Base-by-base conservation (phyloP, 164 flowering plant genomes). In the Kalanchoe fedtschenkoi region DNA sequence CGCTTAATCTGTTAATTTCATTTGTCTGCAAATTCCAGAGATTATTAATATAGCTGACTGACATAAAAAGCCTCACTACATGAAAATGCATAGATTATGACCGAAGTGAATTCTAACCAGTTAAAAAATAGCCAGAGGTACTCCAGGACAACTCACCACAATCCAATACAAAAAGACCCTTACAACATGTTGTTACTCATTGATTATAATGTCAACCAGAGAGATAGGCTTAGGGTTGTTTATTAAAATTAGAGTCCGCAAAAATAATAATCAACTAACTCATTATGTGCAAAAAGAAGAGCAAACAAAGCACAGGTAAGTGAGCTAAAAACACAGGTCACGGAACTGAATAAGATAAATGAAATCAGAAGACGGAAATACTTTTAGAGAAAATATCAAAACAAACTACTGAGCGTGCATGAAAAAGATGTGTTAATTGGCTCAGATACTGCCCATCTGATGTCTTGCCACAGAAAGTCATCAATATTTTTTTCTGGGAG, bases 1-100 rank as follows among this genome's bases (percentile, higher is more conserved):
- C 95, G 82, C 82, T 90, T 68, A 93, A 72, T 73, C 97, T 81
- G 35, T 74, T 32, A 32, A 90, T 88, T 74, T 93, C 99, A 61
- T 83, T 88, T 17, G 99, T 90, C 99, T 93, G 83, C 75, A 78
- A 53, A 26, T 61, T 24, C 1, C 17, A 46, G 56, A 21, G 41
- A 43, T 58, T 43, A 19, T n/a, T 58, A 44, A 16, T 15, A 9
- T 1, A 6, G 29, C 10, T 22, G 15, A 33, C 16, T 43, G 29
- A 24, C 17, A 34, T 60, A 60, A 6, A 24, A 19, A 60, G 62
- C 34, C 30, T 33, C 4, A 28, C 32, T 33, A 9, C 62, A 13
- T 30, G 19, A 14, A n/a, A 47, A 47, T 47, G 54, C 30, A 47
- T 8, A 22, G 29, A 47, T 2, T 47, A 4, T 37, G 14, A 37